Evolutionary conservation across 805 yeast species (phyloP), one percentile per base, ranked within the genome.

Genomic region (Yarrowia keelungensis): DNA sequence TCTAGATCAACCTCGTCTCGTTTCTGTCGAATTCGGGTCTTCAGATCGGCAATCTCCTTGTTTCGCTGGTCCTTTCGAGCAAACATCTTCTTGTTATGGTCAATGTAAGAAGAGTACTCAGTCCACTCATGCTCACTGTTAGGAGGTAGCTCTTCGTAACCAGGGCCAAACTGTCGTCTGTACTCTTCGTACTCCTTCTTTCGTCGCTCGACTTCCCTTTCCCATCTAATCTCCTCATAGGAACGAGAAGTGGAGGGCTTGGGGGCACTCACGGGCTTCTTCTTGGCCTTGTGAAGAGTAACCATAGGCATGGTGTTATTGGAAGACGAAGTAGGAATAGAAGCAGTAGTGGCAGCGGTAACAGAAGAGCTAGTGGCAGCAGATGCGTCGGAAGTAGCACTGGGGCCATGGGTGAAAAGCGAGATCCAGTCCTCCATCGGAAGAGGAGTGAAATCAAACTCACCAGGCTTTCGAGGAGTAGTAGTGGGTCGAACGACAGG

Each of bases 381-480:
- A 19, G 41, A 22, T 4, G 41, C n/a, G 26, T 9, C 10, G n/a
- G 42, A 9, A 19, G 32, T 11, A 14, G 42, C 43, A 36, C 41
- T 50, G 7, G 39, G 10, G 22, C 7, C 41, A 9, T 35, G 15
- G 26, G 41, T 50, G 26, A 53, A 53, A 2, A 53, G 43, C 22
- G 62, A 56, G 22, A 56, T 56, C 62, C 62, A 56, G 7, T 56
- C 62, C 10, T 41, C 47, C 62, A 56, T 56, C n/a, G 62, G 62
- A 5, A 56, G 47, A 42, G 62, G 62, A 41, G 62, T 56, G 45
- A 53, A 53, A 22, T 53, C 59, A 14, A 53, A 53, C 26, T 19
- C 45, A 8, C 38, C 39, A n/a, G 32, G 47, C 11, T n/a, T 41
- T 42, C 39, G 53, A n/a, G 35, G 8, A 19, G 61, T 54, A n/a